phyloP scores from a whole-genome alignment of 2,329 filamentous ascomycete genomes.

The Bertia moriformis region DNA sequence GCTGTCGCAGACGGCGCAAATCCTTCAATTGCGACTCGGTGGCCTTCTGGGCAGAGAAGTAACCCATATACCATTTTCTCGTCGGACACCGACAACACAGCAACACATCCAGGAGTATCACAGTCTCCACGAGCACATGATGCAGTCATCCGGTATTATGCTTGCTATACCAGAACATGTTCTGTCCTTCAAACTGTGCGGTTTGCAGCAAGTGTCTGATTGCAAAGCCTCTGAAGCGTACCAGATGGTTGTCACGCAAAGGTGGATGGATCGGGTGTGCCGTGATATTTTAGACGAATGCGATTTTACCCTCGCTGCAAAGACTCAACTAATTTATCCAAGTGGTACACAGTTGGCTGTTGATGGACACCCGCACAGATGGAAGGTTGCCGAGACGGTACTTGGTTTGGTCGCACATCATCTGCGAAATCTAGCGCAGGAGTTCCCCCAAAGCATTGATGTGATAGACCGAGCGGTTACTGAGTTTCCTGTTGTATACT shows the following conservation, averaged over 20 bases:
- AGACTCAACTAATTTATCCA: constrained; percentile 42
- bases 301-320: constrained; percentile 35
- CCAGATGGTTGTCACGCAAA: constrained; percentile 22
- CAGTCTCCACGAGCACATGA: constrained; percentile 20
- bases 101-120: constrained; percentile 15
- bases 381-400: constrained; percentile 26
- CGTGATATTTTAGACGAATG: constrained; percentile 55
- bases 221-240: constrained; percentile 14
- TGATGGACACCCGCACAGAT: constrained; percentile 36
- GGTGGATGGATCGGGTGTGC: constrained; percentile 10
- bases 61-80: constrained; percentile 42
- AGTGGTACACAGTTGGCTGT: constrained; percentile 29
- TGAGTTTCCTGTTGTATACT: constrained; percentile 34
- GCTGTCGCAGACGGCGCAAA: constrained; percentile 26
- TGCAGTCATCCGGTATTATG: constrained; percentile 22
- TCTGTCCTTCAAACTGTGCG: constrained; percentile 35
- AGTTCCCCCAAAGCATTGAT: constrained; percentile 28
- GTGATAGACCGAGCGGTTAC: constrained; percentile 25
- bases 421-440: constrained; percentile 13
- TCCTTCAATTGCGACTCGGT: constrained; percentile 27
- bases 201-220: constrained; percentile 28
- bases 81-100: constrained; percentile 18
- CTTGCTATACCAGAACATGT: constrained; percentile 35
- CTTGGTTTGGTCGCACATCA: constrained; percentile 22
- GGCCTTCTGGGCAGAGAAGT: constrained; percentile 36